Base-by-base conservation (phyloP, 495 filamentous ascomycete species). In the Delitschia confertaspora region DNA sequence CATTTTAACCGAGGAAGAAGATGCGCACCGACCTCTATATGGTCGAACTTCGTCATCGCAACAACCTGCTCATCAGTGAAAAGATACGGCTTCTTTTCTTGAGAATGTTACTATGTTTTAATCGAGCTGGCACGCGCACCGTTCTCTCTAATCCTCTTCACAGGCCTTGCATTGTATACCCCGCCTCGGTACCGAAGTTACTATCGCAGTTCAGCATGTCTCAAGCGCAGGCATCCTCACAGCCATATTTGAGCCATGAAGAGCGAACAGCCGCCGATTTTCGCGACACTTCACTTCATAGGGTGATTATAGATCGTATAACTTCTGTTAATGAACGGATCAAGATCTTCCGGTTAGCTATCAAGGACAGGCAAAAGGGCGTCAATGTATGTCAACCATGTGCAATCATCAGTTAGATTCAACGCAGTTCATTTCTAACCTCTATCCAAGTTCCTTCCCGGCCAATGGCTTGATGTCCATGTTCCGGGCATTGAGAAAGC, bases 391-490 rank as follows among this genome's bases (percentile, higher is more conserved):
- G 11, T 26, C n/a, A n/a, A n/a, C n/a, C n/a, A n/a, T n/a, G n/a
- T n/a, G n/a, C n/a, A n/a, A n/a, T n/a, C n/a, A n/a, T n/a, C n/a
- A n/a, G n/a, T n/a, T n/a, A n/a, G n/a, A n/a, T n/a, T n/a, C n/a
- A n/a, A n/a, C n/a, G n/a, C n/a, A n/a, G n/a, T n/a, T n/a, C n/a
- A 50, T 31, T 38, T 47, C 29, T 40, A 36, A 21, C 11, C 29
- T 22, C 25, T 52, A 49, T 41, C 36, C 3, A 38, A 78, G 74
- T 91, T 89, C 62, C 66, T 80, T 20, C 81, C 88, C 1, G 88
- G 88, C 24, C 88, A 95, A 71, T 95, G 87, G 87, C 71, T 95
- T 39, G 88, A 95, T 58, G 77, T 88, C 4, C 76, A 84, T 55
- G 69, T 83, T 34, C 83, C 85, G 0, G 62, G 63, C 20, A 65